Percentiles rank a stretch among this genome's conserved stretches.
Evolutionary conservation across 1,284 basidiomycete species (phyloP).

Genomic region (Rhodotorula sp.): DNA sequence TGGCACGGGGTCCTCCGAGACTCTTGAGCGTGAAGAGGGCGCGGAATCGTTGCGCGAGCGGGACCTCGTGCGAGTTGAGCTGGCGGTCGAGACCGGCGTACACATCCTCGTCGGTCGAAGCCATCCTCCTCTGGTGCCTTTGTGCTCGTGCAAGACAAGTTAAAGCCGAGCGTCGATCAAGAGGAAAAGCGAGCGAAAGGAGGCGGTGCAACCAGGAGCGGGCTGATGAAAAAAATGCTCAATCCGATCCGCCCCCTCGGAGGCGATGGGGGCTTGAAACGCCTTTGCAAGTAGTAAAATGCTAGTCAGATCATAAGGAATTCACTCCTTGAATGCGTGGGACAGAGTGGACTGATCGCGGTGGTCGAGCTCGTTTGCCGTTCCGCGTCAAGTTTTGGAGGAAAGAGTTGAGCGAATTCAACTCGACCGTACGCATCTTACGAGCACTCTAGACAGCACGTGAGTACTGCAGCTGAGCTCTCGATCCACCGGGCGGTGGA

Average conservation of each 20-base stretch:
- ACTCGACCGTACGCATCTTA: neutral
- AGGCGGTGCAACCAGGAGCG: too few species aligned
- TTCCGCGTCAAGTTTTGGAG: neutral
- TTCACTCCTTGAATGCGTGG: too few species aligned
- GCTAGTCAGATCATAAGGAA: too few species aligned
- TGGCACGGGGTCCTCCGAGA: constrained; percentile 60
- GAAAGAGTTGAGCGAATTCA: neutral
- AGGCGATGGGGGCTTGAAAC: too few species aligned
- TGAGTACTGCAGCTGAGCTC: neutral
- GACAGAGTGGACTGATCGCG: too few species aligned
- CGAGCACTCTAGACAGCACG: neutral
- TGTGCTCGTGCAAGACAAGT: neutral
- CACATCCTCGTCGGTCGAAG: constrained; percentile 43
- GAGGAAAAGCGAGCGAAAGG: neutral
- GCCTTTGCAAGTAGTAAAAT: too few species aligned
- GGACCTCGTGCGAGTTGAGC: constrained; percentile 71
- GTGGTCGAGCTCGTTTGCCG: constrained; percentile 2
- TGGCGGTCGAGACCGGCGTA: constrained; percentile 62
- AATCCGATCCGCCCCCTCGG: too few species aligned
- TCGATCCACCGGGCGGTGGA: too few species aligned
- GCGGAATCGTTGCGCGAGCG: constrained; percentile 85
- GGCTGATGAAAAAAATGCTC: too few species aligned
- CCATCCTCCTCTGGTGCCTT: constrained; percentile 5
- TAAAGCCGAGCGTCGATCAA: neutral
- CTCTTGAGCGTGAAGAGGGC: constrained; percentile 92